A percentile compares a stretch with the other conserved stretches of the same genome.
Evolutionary conservation across 2,329 filamentous ascomycete species (phyloP).

Genomic region (Fusarium guadeloupense): DNA sequence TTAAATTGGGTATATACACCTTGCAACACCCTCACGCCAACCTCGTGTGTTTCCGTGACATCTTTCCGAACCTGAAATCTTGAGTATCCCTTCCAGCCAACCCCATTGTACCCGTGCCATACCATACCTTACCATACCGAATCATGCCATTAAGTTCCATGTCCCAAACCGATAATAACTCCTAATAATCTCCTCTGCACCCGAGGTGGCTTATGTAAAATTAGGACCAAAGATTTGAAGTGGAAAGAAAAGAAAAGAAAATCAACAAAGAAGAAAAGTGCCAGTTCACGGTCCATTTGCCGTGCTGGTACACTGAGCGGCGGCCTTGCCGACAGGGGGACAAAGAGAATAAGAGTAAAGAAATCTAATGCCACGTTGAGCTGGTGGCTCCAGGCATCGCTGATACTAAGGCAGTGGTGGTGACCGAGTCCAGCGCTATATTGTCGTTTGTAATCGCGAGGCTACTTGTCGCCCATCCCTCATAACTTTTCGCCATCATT

Average conservation of each 20-base stretch:
- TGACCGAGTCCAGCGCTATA: conserved; percentile 8
- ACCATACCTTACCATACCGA: conserved; percentile 18
- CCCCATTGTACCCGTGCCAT: conserved; percentile 16
- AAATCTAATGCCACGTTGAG: conserved; percentile 37
- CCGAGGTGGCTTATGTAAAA: conserved; percentile 24
- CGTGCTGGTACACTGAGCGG: conserved; percentile 29
- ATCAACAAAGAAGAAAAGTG: conserved; percentile 13
- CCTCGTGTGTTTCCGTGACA: conserved; percentile 10
- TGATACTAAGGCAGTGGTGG: conserved; percentile 11
- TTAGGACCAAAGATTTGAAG: conserved; percentile 13
- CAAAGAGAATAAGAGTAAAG: conserved; percentile 23
- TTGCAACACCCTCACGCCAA: conserved; percentile 35
- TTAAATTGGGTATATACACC: conserved; percentile 49
- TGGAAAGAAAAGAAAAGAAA: too few relatives aligned
- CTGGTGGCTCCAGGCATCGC: conserved; percentile 14
- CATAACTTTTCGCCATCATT: conserved; percentile 42
- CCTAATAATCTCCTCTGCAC: conserved; percentile 13
- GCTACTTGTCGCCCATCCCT: conserved; percentile 28
- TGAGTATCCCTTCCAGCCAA: conserved; percentile 9
- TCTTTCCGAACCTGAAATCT: conserved; percentile 18
- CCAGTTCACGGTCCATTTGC: conserved; percentile 18
- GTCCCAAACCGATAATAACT: conserved; percentile 33
- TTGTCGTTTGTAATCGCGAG: conserved; percentile 26
- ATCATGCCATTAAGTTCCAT: conserved; percentile 36
- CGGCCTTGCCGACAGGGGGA: conserved; percentile 16